These are phyloP conservation scores for Zea mays DNA, from an alignment of 176 grass and related monocot genomes.

Conservation along the genomic window Zm-B73-REFERENCE-NAM-5.0 NC_050105.1:9040001-9040500, in stretches of 20 bases:
- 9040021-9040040: neutral
- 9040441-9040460: neutral
- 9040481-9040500: too few relatives aligned
- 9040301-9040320: slow-evolving; percentile 10
- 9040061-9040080: slow-evolving; percentile 40
- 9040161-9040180: slow-evolving; percentile 94
- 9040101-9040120: slow-evolving; percentile 73
- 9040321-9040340: slow-evolving; percentile 21
- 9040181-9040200: slow-evolving; percentile 77
- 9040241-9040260: slow-evolving; percentile 71
- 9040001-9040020: neutral
- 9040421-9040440: slow-evolving; percentile 21
- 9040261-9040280: slow-evolving; percentile 34
- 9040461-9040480: too few relatives aligned
- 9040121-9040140: slow-evolving; percentile 78
- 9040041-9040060: neutral
- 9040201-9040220: slow-evolving; percentile 89
- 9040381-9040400: neutral
- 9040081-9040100: slow-evolving; percentile 73
- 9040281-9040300: neutral
- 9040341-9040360: neutral
- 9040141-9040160: slow-evolving; percentile 75
- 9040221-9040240: slow-evolving; percentile 92
- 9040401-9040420: neutral
- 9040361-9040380: neutral